Base-by-base conservation (phyloP, 805 yeast species). In the Metschnikowia shivogae region DNA sequence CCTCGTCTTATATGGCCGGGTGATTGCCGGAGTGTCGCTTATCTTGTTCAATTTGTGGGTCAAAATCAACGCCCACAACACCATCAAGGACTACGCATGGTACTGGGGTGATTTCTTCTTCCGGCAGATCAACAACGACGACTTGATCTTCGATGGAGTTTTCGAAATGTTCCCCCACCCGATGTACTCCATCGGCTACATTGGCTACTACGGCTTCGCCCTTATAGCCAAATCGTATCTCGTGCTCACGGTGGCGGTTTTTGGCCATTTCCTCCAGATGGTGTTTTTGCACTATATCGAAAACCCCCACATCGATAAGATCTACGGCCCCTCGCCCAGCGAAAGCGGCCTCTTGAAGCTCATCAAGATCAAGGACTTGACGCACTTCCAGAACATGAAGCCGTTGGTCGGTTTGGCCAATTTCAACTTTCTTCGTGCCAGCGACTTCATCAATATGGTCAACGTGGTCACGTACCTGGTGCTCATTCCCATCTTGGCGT, bases 51-150 rank as follows among this genome's bases (percentile, higher is more conserved):
- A 87, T 59, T 70, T 84, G 26, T 84, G 93, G 89, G 95, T 87
- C 38, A 87, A 87, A 61, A 67, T 86, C 20, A 90, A 88, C 62
- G 95, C 95, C 29, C 96, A 87, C 62, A 76, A 89, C 53, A 89
- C 87, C 14, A 89, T 87, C 47, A 86, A 87, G 62, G 96, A 87
- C 60, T 87, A 82, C 60, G 96, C 96, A 9, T 87, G 96, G 96
- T 87, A 87, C 64, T 87, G 96, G 96, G 96, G 96, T 24, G 96
- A 88, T 64, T 87, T 87, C 67, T 87, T 87, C 74, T 87, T 87
- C 67, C 70, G 89, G 44, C 86, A 85, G 60, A 67, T 70, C 52
- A 71, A 70, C 53, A 79, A 78, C 50, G 78, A 73, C 60, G 83
- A 84, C 47, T 73, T 87, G 56, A 83, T 86, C 27, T 87, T 87